Evolutionary conservation across 495 filamentous ascomycete species (phyloP).

Genomic region (Gamarada debralockiae): DNA sequence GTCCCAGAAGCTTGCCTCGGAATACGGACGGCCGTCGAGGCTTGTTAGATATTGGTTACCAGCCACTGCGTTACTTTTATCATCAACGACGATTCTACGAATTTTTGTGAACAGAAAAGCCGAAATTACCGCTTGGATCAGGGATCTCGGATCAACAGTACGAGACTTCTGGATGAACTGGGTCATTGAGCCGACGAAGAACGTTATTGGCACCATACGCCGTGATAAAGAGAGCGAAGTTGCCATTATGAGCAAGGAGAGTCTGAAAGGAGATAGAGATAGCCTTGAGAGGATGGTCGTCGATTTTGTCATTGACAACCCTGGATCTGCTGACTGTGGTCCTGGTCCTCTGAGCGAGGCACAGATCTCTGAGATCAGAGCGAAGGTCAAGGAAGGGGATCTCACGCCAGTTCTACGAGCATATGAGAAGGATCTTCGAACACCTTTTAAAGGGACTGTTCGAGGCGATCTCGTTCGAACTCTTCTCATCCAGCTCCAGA

Average conservation of each 20-base stretch:
- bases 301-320: constrained; percentile 82
- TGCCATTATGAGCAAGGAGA: constrained; percentile 90
- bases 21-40: constrained; percentile 72
- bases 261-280: constrained; percentile 80
- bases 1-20: constrained; percentile 42
- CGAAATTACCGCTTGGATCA: constrained; percentile 72
- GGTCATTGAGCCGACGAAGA: constrained; percentile 79
- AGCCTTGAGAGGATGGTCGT: constrained; percentile 97
- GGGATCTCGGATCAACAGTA: constrained; percentile 67
- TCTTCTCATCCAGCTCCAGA: constrained; percentile 93
- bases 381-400: constrained; percentile 84
- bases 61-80: constrained; percentile 59
- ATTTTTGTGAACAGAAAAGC: constrained; percentile 66
- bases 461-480: constrained; percentile 84
- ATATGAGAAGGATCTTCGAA: constrained; percentile 81
- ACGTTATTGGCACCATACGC: constrained; percentile 85
- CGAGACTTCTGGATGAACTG: constrained; percentile 94
- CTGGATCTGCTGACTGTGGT: constrained; percentile 41
- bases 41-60: constrained; percentile 88
- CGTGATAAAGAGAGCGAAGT: constrained; percentile 90
- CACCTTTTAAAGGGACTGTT: constrained; percentile 74
- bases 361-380: constrained; percentile 65
- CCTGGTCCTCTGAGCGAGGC: constrained; percentile 40
- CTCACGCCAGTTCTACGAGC: constrained; percentile 85
- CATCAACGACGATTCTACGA: constrained; percentile 76